Evolutionary conservation across 2,329 filamentous ascomycete genomes (phyloP).

Genomic region (Microsporum ferrugineum): DNA sequence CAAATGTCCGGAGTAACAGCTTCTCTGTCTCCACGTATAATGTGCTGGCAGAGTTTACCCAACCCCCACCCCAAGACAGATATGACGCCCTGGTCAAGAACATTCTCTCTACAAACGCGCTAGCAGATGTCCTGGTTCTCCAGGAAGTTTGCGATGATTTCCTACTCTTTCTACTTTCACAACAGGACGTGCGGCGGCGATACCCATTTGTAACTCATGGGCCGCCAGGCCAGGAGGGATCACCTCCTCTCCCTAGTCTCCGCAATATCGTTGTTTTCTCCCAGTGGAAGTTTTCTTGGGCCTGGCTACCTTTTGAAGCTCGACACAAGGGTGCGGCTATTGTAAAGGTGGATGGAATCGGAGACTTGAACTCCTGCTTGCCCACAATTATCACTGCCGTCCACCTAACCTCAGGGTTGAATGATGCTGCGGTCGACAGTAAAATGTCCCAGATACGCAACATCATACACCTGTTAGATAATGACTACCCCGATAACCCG

Average conservation of each 20-base stretch:
- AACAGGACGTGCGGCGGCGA: slow-evolving; percentile 34
- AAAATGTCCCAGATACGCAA: slow-evolving; percentile 48
- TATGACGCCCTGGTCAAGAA: slow-evolving; percentile 27
- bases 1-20: slow-evolving; percentile 4
- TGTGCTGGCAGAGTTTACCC: slow-evolving; percentile 31
- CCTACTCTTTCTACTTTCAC: slow-evolving; percentile 43
- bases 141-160: slow-evolving; percentile 57
- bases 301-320: slow-evolving; percentile 42
- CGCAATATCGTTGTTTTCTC: slow-evolving; percentile 53
- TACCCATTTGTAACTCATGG: slow-evolving; percentile 50
- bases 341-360: slow-evolving; percentile 33
- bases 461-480: slow-evolving; percentile 38
- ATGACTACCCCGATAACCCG: slow-evolving; percentile 34
- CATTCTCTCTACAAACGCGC: slow-evolving; percentile 24
- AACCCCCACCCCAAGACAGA: slow-evolving; percentile 27
- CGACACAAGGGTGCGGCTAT: slow-evolving; percentile 50
- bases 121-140: slow-evolving; percentile 36
- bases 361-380: slow-evolving; percentile 10
- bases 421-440: slow-evolving; percentile 45
- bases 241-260: slow-evolving; percentile 48
- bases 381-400: slow-evolving; percentile 45
- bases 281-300: slow-evolving; percentile 45
- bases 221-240: slow-evolving; percentile 41
- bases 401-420: slow-evolving; percentile 52
- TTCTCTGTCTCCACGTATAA: slow-evolving; percentile 36